Base-by-base conservation (phyloP, 768 basidiomycete species). In the Boletus barrowsii region DNA sequence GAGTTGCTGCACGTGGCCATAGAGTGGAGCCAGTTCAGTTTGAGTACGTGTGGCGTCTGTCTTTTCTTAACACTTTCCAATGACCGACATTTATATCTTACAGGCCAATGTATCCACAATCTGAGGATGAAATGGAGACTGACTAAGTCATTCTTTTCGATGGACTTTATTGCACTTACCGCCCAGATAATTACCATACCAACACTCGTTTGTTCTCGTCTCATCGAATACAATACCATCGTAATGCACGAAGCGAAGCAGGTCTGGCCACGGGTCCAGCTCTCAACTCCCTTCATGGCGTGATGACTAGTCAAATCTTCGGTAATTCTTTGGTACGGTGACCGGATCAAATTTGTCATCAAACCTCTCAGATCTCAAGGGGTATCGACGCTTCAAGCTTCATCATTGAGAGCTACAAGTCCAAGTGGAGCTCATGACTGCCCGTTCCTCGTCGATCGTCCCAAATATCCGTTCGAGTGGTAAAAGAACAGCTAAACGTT, bases 1-100 rank as follows among this genome's bases (percentile, higher is more conserved):
- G 44, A 5, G 5, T 37, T 17, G 59, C 59, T 15, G 55, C 55
- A 3, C 39, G 8, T 9, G 57, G 58, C 4, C 17, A 60, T 6
- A 52, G 9, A 3, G 5, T 57, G 36, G 47, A 49, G 17, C 49
- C 47, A 5, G 22, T 42, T 42, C 30, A 54, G 3, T 53, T 42
- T 7, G 48, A 53, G 56, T 45, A 37, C 30, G 56, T 44, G 35
- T 29, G 9, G 26, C 26, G 26, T 29, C 26, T 29, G 26, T 29
- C 8, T 29, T 26, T 22, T 20, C 1, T 3, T 36, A 2, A 10
- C 17, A 13, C 13, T 29, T 4, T 29, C 9, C 24, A 5, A 9
- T 22, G 10, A 24, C 10, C 44, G 26, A 51, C 8, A 17, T n/a
- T 36, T 33, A 14, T 39, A 17, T 51, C 26, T 33, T 3, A 5